phyloP scores from a whole-genome alignment of 2,329 filamentous ascomycete genomes.

The Fusarium agapanthi region DNA sequence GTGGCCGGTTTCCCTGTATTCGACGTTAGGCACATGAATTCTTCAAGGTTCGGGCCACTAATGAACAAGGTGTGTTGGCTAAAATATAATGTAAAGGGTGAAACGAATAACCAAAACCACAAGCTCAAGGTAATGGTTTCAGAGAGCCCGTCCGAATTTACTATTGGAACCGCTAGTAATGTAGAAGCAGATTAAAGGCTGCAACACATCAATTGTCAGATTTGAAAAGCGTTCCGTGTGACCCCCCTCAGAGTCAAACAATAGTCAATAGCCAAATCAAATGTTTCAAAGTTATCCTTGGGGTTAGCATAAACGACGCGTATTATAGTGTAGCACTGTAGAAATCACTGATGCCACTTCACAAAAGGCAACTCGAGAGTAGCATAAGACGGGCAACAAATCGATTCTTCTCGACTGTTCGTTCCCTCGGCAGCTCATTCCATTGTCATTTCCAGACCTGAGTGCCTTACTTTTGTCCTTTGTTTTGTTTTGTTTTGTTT shows the following conservation, averaged over 20 bases:
- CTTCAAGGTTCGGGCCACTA: neutral
- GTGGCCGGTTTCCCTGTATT: too few species aligned
- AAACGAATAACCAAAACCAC: constrained; percentile 70
- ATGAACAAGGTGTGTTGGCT: neutral
- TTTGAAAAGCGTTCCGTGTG: constrained; percentile 43
- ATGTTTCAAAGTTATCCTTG: neutral
- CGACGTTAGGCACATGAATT: neutral
- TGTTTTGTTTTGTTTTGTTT: constrained; percentile 28
- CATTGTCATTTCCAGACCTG: constrained; percentile 6
- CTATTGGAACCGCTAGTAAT: constrained; percentile 67
- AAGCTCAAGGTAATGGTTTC: constrained; percentile 56
- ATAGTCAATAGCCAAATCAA: neutral
- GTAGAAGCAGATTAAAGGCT: constrained; percentile 62
- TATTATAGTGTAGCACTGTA: neutral
- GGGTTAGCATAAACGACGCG: constrained; percentile 14
- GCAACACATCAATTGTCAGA: constrained; percentile 64
- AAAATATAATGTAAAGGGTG: constrained; percentile 62
- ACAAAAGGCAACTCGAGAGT: constrained; percentile 26
- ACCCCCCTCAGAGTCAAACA: neutral
- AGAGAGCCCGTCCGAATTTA: constrained; percentile 65
- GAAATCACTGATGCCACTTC: constrained; percentile 33
- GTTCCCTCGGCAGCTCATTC: constrained; percentile 20
- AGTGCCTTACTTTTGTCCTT: constrained; percentile 2
- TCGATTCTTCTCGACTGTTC: constrained; percentile 44
- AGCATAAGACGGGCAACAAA: constrained; percentile 34